phyloP scores from a whole-genome alignment of 2,329 filamentous ascomycete species.

The Trichophyton equinum region DNA sequence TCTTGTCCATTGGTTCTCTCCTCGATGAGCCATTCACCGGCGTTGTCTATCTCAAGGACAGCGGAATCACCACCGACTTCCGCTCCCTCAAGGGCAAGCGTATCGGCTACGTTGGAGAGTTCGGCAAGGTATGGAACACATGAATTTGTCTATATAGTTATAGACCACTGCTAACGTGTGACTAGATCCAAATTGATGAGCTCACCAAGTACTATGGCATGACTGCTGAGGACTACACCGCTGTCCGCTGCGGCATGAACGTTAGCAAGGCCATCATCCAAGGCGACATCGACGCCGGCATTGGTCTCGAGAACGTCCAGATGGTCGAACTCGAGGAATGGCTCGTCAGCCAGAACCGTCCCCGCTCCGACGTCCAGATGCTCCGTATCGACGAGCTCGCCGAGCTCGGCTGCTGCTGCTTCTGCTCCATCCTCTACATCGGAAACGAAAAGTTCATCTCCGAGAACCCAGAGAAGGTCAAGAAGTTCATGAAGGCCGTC shows the following conservation, averaged over 20 bases:
- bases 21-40: conserved; percentile 72
- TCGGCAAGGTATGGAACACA: conserved; percentile 45
- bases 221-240: conserved; percentile 59
- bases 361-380: conserved; percentile 61
- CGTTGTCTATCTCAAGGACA: conserved; percentile 61
- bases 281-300: conserved; percentile 60
- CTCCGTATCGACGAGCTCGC: conserved; percentile 69
- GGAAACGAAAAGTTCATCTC: conserved; percentile 59
- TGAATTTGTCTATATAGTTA: not conserved
- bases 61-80: conserved; percentile 64
- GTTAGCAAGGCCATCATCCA: conserved; percentile 63
- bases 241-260: conserved; percentile 70
- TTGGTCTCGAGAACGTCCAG: conserved; percentile 69
- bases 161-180: not conserved
- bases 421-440: conserved; percentile 71
- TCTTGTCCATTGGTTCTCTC: conserved; percentile 59
- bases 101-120: conserved; percentile 70
- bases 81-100: conserved; percentile 60
- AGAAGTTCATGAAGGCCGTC: conserved; percentile 57
- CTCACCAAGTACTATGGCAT: conserved; percentile 67
- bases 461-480: conserved; percentile 53
- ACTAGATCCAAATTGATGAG: conserved; percentile 66
- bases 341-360: conserved; percentile 51
- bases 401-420: conserved; percentile 70
- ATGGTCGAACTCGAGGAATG: conserved; percentile 73